Evolutionary conservation across 2,329 filamentous ascomycete species (phyloP).

Genomic region (Allantophomopsis cytisporea): DNA sequence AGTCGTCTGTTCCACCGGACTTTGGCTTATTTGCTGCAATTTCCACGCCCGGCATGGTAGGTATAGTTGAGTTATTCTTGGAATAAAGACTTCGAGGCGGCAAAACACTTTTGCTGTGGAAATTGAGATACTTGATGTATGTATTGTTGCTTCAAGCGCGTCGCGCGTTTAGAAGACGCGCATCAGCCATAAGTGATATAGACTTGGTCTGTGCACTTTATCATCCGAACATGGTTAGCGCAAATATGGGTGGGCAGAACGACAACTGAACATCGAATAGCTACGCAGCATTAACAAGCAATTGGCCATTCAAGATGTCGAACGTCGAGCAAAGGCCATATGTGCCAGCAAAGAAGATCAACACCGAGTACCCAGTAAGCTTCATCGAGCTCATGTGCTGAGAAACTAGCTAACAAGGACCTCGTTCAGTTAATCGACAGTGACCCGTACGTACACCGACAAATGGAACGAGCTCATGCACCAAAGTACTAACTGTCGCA

Average conservation of each 20-base stretch:
- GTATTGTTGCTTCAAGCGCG: background rate
- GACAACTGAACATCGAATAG: background rate
- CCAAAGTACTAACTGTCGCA: conserved; percentile 25
- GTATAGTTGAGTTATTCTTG: too few relatives aligned
- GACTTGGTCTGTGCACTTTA: background rate
- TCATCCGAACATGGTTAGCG: background rate
- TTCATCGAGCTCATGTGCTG: conserved; percentile 4
- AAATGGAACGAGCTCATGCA: background rate
- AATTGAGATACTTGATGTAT: too few relatives aligned
- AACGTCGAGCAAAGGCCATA: conserved; percentile 28
- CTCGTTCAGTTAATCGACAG: conserved; percentile 82
- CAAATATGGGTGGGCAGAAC: background rate
- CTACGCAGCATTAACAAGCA: conserved; percentile 2
- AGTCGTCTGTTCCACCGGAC: conserved; percentile 25
- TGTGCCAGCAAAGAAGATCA: conserved; percentile 65
- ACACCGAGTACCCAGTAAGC: conserved; percentile 79
- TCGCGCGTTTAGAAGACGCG: conserved; percentile 4
- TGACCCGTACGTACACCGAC: conserved; percentile 64
- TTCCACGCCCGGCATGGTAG: conserved; percentile 13
- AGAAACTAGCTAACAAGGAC: conserved; percentile 15
- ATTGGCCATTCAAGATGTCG: conserved; percentile 17
- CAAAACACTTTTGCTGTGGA: too few relatives aligned
- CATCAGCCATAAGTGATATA: conserved; percentile 1
- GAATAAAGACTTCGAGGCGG: too few relatives aligned
- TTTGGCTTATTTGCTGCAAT: conserved; percentile 1